These are phyloP conservation scores for Cyamopsis tetragonoloba DNA, from an alignment of 306 rosid genomes.

Conservation along the genomic window DNA sequence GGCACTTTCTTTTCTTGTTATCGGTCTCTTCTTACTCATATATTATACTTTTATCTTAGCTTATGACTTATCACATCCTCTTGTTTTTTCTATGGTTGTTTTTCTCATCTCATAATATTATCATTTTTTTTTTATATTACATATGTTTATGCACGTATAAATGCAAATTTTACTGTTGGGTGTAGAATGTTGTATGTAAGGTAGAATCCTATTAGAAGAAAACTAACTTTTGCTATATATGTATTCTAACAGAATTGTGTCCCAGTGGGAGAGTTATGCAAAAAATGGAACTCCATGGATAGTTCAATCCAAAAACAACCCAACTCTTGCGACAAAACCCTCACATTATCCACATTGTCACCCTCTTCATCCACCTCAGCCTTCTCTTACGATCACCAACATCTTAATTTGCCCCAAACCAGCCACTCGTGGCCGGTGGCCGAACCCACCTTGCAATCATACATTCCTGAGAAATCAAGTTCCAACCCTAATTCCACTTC, in stretches of 20 bases:
- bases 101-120: no score
- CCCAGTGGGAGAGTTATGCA: conserved; percentile 63
- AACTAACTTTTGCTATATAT: conserved; percentile 38
- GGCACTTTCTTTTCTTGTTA: no score
- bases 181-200: neutral
- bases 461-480: conserved; percentile 48
- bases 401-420: conserved; percentile 31
- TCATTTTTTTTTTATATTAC: no score
- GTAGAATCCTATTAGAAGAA: conserved; percentile 26
- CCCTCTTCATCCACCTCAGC: conserved; percentile 71
- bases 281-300: conserved; percentile 70
- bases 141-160: no score
- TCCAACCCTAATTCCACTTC: conserved; percentile 67
- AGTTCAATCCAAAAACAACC: conserved; percentile 55
- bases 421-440: conserved; percentile 24
- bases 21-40: no score
- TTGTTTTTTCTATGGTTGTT: no score
- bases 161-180: no score
- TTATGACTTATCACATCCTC: no score
- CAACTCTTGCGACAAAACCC: conserved; percentile 50
- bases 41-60: no score
- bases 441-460: conserved; percentile 49
- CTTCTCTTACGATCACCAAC: conserved; percentile 56
- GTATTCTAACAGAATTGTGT: conserved; percentile 50
- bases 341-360: conserved; percentile 55